Evolutionary conservation across 2,329 filamentous ascomycete genomes (phyloP).

Genomic region (Beauveria sp.): DNA sequence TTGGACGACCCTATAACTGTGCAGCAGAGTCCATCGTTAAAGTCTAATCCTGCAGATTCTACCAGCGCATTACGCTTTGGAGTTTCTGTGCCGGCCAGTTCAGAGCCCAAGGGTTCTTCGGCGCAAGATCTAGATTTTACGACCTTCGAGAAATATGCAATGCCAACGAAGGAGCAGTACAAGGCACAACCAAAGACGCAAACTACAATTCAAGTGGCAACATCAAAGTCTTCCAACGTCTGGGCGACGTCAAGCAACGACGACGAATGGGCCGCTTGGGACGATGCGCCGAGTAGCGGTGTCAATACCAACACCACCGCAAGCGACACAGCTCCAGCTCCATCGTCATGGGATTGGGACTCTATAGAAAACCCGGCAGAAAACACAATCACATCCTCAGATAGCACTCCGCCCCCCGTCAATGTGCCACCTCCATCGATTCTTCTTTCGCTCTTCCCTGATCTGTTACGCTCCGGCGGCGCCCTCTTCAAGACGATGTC

Average conservation of each 20-base stretch:
- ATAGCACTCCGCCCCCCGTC: constrained; percentile 54
- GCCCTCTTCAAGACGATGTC: constrained; percentile 59
- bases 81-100: neutral
- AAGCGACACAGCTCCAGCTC: constrained; percentile 9
- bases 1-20: constrained; percentile 25
- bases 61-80: neutral
- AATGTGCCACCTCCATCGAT: constrained; percentile 87
- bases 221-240: neutral
- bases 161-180: neutral
- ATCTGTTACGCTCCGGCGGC: constrained; percentile 59
- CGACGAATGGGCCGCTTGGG: constrained; percentile 46
- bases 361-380: constrained; percentile 25
- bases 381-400: constrained; percentile 14
- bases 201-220: neutral
- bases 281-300: constrained; percentile 30
- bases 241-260: constrained; percentile 21
- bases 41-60: constrained; percentile 7
- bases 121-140: neutral
- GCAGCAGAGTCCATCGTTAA: neutral
- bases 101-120: neutral
- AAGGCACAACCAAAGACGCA: neutral
- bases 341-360: constrained; percentile 44
- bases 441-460: constrained; percentile 68
- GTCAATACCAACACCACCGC: constrained; percentile 10
- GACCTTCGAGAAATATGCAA: neutral